Evolutionary conservation across 192 early-diverging fungal genomes (phyloP).

Genomic region (Coemansia sp.): DNA sequence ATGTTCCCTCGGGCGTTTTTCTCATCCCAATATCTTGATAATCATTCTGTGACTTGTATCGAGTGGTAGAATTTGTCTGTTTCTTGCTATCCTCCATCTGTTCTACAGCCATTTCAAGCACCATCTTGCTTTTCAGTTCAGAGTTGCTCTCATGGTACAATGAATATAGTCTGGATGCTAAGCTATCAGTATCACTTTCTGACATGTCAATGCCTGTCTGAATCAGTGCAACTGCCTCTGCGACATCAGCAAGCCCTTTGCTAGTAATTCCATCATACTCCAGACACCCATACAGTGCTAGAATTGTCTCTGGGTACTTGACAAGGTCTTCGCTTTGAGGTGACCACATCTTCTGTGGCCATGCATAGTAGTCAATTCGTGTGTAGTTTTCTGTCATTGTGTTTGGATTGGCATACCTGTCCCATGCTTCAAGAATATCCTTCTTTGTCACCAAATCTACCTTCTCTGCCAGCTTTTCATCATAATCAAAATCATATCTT

Average conservation of each 20-base stretch:
- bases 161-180: too few species aligned
- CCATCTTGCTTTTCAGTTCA: neutral
- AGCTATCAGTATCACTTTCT: too few species aligned
- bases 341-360: neutral
- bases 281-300: conserved; percentile 18
- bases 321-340: conserved; percentile 9
- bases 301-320: conserved; percentile 9
- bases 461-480: neutral
- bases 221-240: neutral
- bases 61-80: neutral
- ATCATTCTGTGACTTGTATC: neutral
- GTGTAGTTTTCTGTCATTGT: conserved; percentile 20
- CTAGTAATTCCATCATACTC: conserved; percentile 5
- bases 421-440: conserved; percentile 32
- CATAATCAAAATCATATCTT: conserved; percentile 75
- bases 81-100: neutral
- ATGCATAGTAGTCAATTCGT: too few species aligned
- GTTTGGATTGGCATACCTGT: conserved; percentile 29
- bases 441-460: conserved; percentile 14
- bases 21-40: neutral
- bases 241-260: neutral
- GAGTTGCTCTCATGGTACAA: neutral
- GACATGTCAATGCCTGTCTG: neutral
- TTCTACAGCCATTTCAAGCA: neutral
- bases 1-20: neutral